A percentile compares a stretch with the other conserved stretches of the same genome.
Conservation (phyloP, 2,329 filamentous ascomycete species). For the Colletotrichum sp. region DNA sequence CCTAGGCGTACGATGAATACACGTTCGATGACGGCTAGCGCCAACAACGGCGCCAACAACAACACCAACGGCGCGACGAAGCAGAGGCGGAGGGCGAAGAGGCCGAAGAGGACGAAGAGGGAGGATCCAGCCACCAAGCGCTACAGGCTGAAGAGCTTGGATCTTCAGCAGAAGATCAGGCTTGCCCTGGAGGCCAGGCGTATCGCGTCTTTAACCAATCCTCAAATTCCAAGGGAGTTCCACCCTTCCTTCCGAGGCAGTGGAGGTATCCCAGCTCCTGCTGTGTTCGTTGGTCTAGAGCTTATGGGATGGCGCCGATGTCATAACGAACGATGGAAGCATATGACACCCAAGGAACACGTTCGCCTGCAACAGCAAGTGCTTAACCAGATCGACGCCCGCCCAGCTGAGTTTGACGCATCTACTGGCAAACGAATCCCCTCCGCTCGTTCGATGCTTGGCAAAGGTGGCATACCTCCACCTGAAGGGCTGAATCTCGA, state of each 20-base stretch:
- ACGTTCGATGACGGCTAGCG: neutral
- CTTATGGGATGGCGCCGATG: neutral
- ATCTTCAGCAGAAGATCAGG: neutral
- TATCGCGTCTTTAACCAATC: neutral
- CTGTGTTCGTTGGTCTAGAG: neutral
- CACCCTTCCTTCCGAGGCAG: neutral
- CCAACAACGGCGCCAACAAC: neutral
- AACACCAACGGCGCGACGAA: neutral
- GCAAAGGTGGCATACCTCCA: neutral
- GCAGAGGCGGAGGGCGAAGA: neutral
- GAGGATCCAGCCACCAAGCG: neutral
- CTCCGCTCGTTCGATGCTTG: neutral
- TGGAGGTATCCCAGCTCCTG: neutral
- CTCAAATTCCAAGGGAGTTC: fast-evolving
- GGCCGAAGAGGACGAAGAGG: neutral
- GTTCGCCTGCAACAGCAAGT: neutral
- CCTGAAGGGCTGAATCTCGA: neutral
- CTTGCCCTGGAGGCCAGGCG: neutral
- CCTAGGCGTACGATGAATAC: neutral
- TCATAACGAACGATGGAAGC: neutral
- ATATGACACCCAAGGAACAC: neutral
- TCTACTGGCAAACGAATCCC: neutral
- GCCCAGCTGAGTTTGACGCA: neutral
- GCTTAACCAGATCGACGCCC: fast-evolving
- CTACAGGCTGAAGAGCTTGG: neutral